Evolutionary conservation across 768 basidiomycete species (phyloP), one percentile per base, ranked within the genome.

Genomic region (Cyclocybe aegerita): DNA sequence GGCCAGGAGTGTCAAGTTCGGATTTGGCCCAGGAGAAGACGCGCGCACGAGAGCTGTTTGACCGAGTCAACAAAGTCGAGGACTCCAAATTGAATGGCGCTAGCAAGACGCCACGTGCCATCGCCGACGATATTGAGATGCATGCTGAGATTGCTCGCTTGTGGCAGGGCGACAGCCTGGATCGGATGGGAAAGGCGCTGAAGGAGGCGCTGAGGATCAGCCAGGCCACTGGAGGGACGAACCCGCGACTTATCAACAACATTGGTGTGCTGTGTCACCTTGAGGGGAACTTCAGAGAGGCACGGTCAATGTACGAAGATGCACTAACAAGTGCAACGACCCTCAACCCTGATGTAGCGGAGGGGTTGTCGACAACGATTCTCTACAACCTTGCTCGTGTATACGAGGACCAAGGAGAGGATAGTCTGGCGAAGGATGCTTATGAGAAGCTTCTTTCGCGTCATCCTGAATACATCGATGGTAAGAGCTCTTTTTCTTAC

Each of bases 401-500:
- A 11, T 95, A 93, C 60, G 97, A 99, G 66, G 92, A 93, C 41
- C 75, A 81, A 46, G 88, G 88, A 1, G 86, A 91, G 33, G 76
- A 78, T 4, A 75, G 69, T 1, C 76, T 86, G 53, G 95, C 96
- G 2, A 85, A 78, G 55, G 90, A 88, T 57, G 93, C 91, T 1
- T 98, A 95, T 60, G 82, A 86, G 42, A 93, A 93, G 67, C 75
- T 98, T 7, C 69, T 98, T 33, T 72, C 82, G n/a, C 78, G 88
- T 46, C 96, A 98, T 74, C 93, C 95, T 1, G 97, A 98, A 70
- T 98, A 96, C 64, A 81, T 94, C 16, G 96, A 98, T 64, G 96
- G 95, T 96, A 57, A 41, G 88, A 73, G 32, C 46, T 43, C 34
- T 31, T n/a, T 40, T 45, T 29, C 36, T 23, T 11, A 39, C 10